phyloP scores from a whole-genome alignment of 2,329 filamentous ascomycete species.

The Fusarium sp. region DNA sequence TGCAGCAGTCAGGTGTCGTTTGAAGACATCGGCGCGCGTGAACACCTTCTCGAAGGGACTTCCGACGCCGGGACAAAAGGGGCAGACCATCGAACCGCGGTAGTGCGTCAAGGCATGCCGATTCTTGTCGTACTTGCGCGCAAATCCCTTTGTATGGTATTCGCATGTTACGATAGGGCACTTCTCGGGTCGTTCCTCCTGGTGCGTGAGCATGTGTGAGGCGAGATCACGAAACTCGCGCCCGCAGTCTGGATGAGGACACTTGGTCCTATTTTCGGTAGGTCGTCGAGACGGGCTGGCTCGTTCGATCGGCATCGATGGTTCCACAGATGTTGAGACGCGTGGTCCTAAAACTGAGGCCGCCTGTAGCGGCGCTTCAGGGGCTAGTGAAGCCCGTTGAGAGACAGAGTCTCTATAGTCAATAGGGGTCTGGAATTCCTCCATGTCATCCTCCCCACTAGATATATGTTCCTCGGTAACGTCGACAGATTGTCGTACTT shows the following conservation, averaged over 20 bases:
- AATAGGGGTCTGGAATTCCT: conserved; percentile 48
- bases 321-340: conserved; percentile 34
- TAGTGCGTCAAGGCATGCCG: conserved; percentile 96
- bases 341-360: conserved; percentile 25
- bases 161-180: conserved; percentile 95
- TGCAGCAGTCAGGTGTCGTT: conserved; percentile 91
- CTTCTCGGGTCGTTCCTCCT: conserved; percentile 93
- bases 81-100: conserved; percentile 97
- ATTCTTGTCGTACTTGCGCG: conserved; percentile 98
- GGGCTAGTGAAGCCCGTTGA: conserved; percentile 22
- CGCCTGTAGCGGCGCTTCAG: conserved; percentile 25
- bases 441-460: conserved; percentile 65
- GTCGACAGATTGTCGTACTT: conserved; percentile 65
- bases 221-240: conserved; percentile 74
- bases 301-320: conserved; percentile 41
- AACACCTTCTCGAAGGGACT: conserved; percentile 94
- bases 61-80: conserved; percentile 91
- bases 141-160: conserved; percentile 94
- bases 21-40: conserved; percentile 97
- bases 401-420: conserved; percentile 26
- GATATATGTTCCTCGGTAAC: conserved; percentile 57
- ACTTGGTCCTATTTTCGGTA: conserved; percentile 59
- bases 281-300: conserved; percentile 48
- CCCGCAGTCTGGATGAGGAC: conserved; percentile 69
- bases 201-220: conserved; percentile 96